Conservation (phyloP, 106 monocot species). For the Apostasia shenzhenica region DNA sequence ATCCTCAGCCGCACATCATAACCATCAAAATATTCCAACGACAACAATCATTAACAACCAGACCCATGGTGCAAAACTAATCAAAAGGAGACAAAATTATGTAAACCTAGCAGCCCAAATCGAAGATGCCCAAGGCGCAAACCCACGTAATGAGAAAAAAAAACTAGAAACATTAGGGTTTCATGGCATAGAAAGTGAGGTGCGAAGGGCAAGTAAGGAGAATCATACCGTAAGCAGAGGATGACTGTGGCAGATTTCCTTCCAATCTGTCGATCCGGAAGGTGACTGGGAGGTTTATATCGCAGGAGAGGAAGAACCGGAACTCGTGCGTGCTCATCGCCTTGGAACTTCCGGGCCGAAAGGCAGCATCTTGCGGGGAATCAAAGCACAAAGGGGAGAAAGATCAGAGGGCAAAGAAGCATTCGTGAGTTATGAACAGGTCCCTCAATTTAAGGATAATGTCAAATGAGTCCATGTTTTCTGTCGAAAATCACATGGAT, state of each 20-base stretch:
- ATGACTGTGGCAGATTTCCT: slow-evolving; percentile 35
- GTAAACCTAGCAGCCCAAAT: too few relatives aligned
- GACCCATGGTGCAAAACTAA: neutral
- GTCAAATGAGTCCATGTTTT: too few relatives aligned
- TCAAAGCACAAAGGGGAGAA: too few relatives aligned
- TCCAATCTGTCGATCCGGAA: slow-evolving; percentile 82
- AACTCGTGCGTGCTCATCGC: slow-evolving; percentile 60
- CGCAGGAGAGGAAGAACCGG: slow-evolving; percentile 95
- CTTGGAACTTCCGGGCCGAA: too few relatives aligned
- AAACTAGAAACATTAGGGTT: neutral
- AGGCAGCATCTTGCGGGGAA: too few relatives aligned
- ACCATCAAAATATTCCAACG: neutral
- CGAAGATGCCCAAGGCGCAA: neutral
- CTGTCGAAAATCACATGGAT: too few relatives aligned
- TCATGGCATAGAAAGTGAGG: neutral
- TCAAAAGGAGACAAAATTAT: neutral
- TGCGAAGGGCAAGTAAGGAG: neutral
- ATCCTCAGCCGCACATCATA: neutral
- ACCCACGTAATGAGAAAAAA: neutral
- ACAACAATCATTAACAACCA: neutral
- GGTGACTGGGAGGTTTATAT: slow-evolving; percentile 84
- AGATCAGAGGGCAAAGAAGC: too few relatives aligned
- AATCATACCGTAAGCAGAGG: slow-evolving; percentile 10
- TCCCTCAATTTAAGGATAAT: too few relatives aligned
- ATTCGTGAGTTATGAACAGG: too few relatives aligned